Evolutionary conservation across 2,329 filamentous ascomycete genomes (phyloP), one percentile per base, ranked within the genome.

Genomic region (Phoma sp.): DNA sequence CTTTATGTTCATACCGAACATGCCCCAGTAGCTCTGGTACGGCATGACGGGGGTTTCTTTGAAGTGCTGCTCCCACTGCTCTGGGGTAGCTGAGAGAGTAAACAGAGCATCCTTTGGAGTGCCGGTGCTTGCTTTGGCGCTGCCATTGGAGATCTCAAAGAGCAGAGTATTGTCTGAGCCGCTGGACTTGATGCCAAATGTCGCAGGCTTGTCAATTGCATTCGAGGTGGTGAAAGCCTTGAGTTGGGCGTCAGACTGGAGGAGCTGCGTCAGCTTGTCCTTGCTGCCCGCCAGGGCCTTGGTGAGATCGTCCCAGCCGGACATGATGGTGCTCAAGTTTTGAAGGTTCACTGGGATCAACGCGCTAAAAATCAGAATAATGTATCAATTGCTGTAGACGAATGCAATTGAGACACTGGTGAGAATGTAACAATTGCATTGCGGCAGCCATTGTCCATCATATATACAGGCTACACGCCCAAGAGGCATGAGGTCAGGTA

Each of bases 1-100:
- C 53, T 80, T 80, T 64, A 78, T 76, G 56, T 78, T 81, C 80
- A 81, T 78, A 20, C 76, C 76, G 43, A 77, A 75, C 74, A 73
- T 74, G 62, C 75, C 75, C 77, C 77, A 79, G 58, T 78, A 80
- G 50, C 74, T 77, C 52, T 80, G 77, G 53, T 80, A 78, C 12
- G 77, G 77, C 61, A 72, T 72, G 1, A 70, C 73, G 4, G 77
- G 77, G 1, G 77, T 74, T 28, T 72, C 67, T 52, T 78, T 73
- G 69, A 79, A 78, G 64, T 78, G 77, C 39, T 77, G 68, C 59
- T 78, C 72, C 78, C 78, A 80, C 66, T 80, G 77, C 55, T 79
- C 75, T 3, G 77, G 76, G 2, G 76, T 64, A 10, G 77, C 77
- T 17, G 70, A 73, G 4, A 80, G 70, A 0, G 67, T 71, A 59